Evolutionary conservation across 2,329 filamentous ascomycete genomes (phyloP), one percentile per base, ranked within the genome.

Genomic region (Alternaria triticimaculans): DNA sequence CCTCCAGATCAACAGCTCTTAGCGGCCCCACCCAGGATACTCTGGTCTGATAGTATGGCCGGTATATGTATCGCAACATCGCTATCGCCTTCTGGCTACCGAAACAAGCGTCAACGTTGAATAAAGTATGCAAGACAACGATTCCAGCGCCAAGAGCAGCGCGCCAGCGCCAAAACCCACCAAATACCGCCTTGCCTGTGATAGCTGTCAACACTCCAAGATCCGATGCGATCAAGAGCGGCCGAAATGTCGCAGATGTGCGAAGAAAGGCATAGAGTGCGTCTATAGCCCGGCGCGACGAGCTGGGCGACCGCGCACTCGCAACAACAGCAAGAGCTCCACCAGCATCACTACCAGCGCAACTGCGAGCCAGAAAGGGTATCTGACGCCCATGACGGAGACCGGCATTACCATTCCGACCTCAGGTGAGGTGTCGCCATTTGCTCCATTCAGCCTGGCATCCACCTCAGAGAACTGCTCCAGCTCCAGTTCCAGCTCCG

Each of bases 231-330:
- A 61, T 25, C 58, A 61, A 33, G 53, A 61, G 30, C 51, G 51
- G 6, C 58, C 58, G 10, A 61, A 61, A 61, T 61, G 51, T 50
- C 58, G 58, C 58, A 61, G 58, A 57, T 61, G 58, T 30, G 58
- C 58, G n/a, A 61, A 61, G 53, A 61, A 61, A 23, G 58, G 58
- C 18, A 61, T 50, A 23, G 51, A 61, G 8, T 61, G 58, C 41
- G 58, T 61, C 18, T 61, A 61, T 45, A 61, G 58, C 30, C 58
- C 58, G 28, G 58, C 58, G 15, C 54, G 53, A n/a, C 58, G 58
- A 30, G 58, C 51, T 6, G 58, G 58, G 30, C 58, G 58, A 49
- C 58, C 58, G 30, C 58, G 58, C 43, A 61, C 58, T 26, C 58
- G 58, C 28, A 61, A 61, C 18, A 49, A 45, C 23, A 57, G 25